phyloP scores from a whole-genome alignment of 345 rosid species.

The Camelina laxa region DNA sequence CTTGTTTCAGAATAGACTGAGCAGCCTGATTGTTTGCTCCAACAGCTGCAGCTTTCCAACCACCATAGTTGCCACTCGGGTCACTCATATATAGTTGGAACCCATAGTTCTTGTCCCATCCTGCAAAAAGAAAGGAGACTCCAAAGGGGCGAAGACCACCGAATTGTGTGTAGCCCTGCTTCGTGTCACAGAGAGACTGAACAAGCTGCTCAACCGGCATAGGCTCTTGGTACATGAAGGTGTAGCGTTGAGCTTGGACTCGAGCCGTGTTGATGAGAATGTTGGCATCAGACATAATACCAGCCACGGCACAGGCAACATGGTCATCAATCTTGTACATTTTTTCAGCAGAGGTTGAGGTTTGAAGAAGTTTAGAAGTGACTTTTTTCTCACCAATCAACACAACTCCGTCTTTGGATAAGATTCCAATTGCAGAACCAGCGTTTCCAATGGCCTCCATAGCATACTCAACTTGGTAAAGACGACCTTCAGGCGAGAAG shows the following conservation, averaged over 20 bases:
- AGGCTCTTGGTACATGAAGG: slow-evolving; percentile 89
- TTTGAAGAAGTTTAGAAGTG: slow-evolving; percentile 92
- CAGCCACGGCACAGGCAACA: slow-evolving; percentile 96
- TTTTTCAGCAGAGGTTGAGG: slow-evolving; percentile 87
- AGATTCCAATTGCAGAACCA: slow-evolving; percentile 87
- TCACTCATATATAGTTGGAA: slow-evolving; percentile 97
- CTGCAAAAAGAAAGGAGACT: slow-evolving; percentile 90
- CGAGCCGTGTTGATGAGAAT: slow-evolving; percentile 93
- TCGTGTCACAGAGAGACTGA: slow-evolving; percentile 93
- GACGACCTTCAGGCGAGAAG: slow-evolving; percentile 99
- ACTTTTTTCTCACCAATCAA: slow-evolving; percentile 97
- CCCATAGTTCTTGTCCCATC: slow-evolving; percentile 93
- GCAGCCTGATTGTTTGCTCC: slow-evolving; percentile 98
- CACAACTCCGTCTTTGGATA: slow-evolving; percentile 90
- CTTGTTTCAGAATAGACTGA: slow-evolving; percentile 97
- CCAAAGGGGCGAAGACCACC: slow-evolving; percentile 99
- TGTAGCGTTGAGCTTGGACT: slow-evolving; percentile 93
- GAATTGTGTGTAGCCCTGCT: slow-evolving; percentile 95
- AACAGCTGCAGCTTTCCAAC: slow-evolving; percentile 96
- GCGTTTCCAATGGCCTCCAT: slow-evolving; percentile 99
- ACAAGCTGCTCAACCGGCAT: slow-evolving; percentile 98
- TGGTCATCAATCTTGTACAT: slow-evolving; percentile 99
- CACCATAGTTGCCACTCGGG: slow-evolving; percentile 93
- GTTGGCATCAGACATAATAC: slow-evolving; percentile 98
- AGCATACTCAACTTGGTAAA: slow-evolving; percentile 97